A percentile compares a stretch with the other conserved stretches of the same genome.
These are phyloP conservation scores for Boletus bicolor DNA, from an alignment of 768 basidiomycete species.

Conservation along the genomic window DNA sequence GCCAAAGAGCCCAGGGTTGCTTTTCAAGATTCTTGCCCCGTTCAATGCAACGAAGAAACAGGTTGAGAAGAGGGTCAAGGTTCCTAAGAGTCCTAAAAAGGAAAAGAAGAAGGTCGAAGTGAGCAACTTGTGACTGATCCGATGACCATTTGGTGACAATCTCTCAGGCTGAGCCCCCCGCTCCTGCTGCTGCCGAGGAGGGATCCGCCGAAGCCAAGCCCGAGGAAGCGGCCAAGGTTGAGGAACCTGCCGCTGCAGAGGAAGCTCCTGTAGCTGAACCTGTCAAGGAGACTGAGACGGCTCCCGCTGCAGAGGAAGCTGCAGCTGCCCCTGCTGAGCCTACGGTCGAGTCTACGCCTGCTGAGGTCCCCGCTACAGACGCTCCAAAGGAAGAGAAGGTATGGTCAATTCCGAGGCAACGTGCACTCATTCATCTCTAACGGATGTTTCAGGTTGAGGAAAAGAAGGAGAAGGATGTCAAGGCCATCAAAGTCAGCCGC, in stretches of 20 bases:
- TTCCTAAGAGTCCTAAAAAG: conserved; percentile 77
- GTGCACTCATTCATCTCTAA: neutral
- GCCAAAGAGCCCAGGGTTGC: conserved; percentile 75
- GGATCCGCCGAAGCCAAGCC: conserved; percentile 28
- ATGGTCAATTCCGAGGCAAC: neutral
- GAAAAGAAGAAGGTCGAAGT: conserved; percentile 80
- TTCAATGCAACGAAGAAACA: conserved; percentile 59
- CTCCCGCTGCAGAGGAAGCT: conserved; percentile 19
- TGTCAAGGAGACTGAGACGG: conserved; percentile 64
- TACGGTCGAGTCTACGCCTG: conserved; percentile 29
- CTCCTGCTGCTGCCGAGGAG: conserved; percentile 36
- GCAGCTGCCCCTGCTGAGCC: conserved; percentile 27
- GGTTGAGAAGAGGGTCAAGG: conserved; percentile 56
- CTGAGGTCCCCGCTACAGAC: conserved; percentile 37
- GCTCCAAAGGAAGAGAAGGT: conserved; percentile 64
- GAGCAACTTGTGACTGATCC: conserved; percentile 14
- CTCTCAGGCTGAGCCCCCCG: conserved; percentile 31
- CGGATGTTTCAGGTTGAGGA: conserved; percentile 36
- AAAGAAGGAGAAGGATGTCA: conserved; percentile 49
- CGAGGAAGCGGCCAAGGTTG: conserved; percentile 38
- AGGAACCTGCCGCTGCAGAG: conserved; percentile 38
- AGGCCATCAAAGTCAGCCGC: conserved; percentile 66
- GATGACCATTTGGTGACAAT: neutral
- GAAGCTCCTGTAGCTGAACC: conserved; percentile 46
- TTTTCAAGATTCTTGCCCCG: conserved; percentile 75